Evolutionary conservation across 352 stramenopile species (phyloP).

Genomic region (Blastocystis sp.): DNA sequence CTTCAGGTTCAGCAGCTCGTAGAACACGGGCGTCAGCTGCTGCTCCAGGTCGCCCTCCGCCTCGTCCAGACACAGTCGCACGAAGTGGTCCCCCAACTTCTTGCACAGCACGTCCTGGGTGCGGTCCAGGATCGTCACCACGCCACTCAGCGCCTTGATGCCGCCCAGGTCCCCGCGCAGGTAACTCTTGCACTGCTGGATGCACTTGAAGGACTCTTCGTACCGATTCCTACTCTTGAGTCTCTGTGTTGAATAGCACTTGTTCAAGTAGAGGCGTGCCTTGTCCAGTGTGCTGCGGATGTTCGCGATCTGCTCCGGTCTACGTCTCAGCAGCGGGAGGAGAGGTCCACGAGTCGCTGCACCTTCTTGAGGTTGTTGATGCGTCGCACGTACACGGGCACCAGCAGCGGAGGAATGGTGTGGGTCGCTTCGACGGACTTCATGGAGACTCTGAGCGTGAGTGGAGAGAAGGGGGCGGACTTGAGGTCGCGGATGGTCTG

Average conservation of each 20-base stretch:
- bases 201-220: conserved; percentile 27
- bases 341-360: background rate
- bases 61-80: conserved; percentile 19
- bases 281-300: conserved; percentile 31
- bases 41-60: background rate
- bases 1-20: conserved; percentile 34
- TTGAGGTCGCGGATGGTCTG: background rate
- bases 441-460: background rate
- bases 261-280: conserved; percentile 6
- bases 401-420: conserved; percentile 44
- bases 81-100: conserved; percentile 33
- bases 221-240: conserved; percentile 13
- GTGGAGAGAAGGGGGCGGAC: background rate
- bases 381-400: conserved; percentile 23
- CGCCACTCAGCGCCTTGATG: conserved; percentile 40
- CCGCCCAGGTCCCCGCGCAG: conserved; percentile 24
- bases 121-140: conserved; percentile 17
- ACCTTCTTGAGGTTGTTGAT: conserved; percentile 45
- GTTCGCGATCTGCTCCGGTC: conserved; percentile 33
- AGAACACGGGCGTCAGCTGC: conserved; percentile 17
- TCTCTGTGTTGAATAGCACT: background rate
- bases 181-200: conserved; percentile 40
- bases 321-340: background rate
- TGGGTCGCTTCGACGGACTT: background rate
- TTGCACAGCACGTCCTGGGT: conserved; percentile 45